Evolutionary conservation across 441 rosid species (phyloP).

Genomic region (Codiaeum variegatum): DNA sequence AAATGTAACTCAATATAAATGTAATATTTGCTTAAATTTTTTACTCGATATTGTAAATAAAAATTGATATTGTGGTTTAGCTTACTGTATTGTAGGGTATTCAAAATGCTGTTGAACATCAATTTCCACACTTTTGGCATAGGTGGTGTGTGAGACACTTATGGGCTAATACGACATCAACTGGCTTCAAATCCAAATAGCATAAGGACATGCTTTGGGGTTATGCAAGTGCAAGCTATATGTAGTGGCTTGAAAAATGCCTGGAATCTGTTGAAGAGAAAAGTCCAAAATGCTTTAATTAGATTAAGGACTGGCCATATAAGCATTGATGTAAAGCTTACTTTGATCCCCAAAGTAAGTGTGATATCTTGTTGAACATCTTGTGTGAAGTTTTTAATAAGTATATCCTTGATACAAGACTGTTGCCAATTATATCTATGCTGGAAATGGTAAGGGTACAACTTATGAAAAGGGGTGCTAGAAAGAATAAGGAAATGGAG

Average conservation of each 20-base stretch:
- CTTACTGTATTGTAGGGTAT: not conserved
- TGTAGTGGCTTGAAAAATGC: not conserved
- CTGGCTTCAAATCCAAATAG: not conserved
- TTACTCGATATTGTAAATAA: too few relatives aligned
- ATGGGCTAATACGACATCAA: not conserved
- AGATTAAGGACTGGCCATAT: not conserved
- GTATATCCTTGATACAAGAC: not conserved
- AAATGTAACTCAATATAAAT: not conserved
- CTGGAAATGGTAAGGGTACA: not conserved
- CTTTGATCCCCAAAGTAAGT: too few relatives aligned
- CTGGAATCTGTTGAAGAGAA: not conserved
- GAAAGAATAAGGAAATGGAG: not conserved
- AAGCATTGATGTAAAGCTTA: not conserved
- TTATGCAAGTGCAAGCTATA: not conserved
- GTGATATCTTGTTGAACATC: not conserved
- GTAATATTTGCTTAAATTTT: too few relatives aligned
- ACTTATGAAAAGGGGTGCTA: not conserved
- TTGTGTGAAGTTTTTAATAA: not conserved
- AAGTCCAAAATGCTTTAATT: not conserved
- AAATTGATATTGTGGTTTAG: too few relatives aligned
- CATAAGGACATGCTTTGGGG: not conserved
- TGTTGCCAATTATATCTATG: not conserved
- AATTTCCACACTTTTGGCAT: too few relatives aligned
- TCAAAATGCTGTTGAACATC: too few relatives aligned
- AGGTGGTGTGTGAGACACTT: not conserved